Evolutionary conservation across 2,329 filamentous ascomycete genomes (phyloP).

Genomic region (Fusarium virguliforme): DNA sequence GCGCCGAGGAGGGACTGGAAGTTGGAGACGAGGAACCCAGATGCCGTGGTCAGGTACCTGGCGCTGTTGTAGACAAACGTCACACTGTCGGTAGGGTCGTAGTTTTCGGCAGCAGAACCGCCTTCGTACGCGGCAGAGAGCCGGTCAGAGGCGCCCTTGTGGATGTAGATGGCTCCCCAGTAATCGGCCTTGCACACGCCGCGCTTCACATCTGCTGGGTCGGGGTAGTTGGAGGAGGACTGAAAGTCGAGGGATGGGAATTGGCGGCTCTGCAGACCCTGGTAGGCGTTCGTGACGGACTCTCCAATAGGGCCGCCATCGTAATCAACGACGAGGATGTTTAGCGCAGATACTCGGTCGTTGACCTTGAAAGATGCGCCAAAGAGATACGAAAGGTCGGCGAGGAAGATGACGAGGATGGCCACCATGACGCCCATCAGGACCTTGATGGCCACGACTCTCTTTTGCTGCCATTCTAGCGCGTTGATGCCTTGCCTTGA

Average conservation of each 20-base stretch:
- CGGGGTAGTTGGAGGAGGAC: slow-evolving; percentile 48
- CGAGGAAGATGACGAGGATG: slow-evolving; percentile 45
- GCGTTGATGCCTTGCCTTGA: slow-evolving; percentile 31
- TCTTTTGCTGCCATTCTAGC: slow-evolving; percentile 29
- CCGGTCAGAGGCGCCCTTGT: slow-evolving; percentile 53
- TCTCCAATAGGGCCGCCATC: slow-evolving; percentile 55
- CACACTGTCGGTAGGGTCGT: slow-evolving; percentile 54
- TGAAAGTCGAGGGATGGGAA: slow-evolving; percentile 56
- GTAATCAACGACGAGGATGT: slow-evolving; percentile 53
- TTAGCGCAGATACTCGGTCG: slow-evolving; percentile 46
- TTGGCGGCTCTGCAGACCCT: slow-evolving; percentile 48
- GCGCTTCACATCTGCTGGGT: slow-evolving; percentile 48
- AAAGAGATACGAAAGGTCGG: slow-evolving; percentile 55
- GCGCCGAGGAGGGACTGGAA: slow-evolving; percentile 51
- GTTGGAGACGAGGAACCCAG: slow-evolving; percentile 51
- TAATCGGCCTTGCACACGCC: slow-evolving; percentile 57
- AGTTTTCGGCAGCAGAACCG: slow-evolving; percentile 45
- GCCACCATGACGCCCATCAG: slow-evolving; percentile 37
- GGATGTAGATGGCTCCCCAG: slow-evolving; percentile 58
- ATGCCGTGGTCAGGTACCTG: slow-evolving; percentile 54
- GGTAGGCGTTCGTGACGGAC: slow-evolving; percentile 55
- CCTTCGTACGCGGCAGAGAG: slow-evolving; percentile 52
- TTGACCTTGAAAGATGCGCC: slow-evolving; percentile 52
- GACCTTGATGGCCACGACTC: slow-evolving; percentile 23
- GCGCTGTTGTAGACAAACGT: slow-evolving; percentile 58